A percentile compares a stretch with the other conserved stretches of the same genome.
phyloP scores from a whole-genome alignment of 139 green algal genomes.

The Chlorella sp. region DNA sequence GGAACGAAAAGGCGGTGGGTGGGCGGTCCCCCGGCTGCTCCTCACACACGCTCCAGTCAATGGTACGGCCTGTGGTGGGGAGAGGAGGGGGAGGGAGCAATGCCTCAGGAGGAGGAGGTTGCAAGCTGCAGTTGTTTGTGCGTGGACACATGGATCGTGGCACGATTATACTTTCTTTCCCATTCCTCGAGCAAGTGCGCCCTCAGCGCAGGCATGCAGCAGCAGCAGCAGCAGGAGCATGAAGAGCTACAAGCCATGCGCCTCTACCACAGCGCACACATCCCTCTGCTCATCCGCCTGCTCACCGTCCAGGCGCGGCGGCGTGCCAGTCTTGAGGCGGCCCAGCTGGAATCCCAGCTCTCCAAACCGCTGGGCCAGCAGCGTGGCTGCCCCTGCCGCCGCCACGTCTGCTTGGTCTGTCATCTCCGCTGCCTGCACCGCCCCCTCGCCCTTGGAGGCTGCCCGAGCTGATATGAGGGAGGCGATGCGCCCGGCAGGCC shows the following conservation, averaged over 20 bases:
- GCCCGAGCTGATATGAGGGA: conserved; percentile 26
- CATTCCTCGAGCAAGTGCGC: no score
- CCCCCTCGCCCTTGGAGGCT: neutral
- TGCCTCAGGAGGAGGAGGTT: no score
- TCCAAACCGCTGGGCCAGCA: conserved; percentile 48
- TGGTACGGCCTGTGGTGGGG: conserved; percentile 41
- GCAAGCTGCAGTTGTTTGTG: no score
- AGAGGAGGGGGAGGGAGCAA: neutral
- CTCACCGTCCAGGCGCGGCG: conserved; percentile 58
- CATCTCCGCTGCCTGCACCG: conserved; percentile 13
- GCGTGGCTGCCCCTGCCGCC: conserved; percentile 41
- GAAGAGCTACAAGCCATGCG: no score
- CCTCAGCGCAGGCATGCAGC: neutral
- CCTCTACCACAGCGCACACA: no score
- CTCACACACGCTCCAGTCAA: conserved; percentile 57
- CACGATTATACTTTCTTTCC: no score
- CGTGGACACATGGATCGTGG: no score
- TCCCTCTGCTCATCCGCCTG: no score
- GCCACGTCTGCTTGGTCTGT: conserved; percentile 40
- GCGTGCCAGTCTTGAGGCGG: conserved; percentile 70
- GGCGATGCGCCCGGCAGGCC: conserved; percentile 53
- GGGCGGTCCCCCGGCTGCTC: conserved; percentile 51
- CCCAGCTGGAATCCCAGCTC: conserved; percentile 48
- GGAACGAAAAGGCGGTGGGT: conserved; percentile 64
- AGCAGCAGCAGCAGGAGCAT: neutral